phyloP scores from a whole-genome alignment of 2,329 filamentous ascomycete species.

The Pseudohalonectria lignicola region DNA sequence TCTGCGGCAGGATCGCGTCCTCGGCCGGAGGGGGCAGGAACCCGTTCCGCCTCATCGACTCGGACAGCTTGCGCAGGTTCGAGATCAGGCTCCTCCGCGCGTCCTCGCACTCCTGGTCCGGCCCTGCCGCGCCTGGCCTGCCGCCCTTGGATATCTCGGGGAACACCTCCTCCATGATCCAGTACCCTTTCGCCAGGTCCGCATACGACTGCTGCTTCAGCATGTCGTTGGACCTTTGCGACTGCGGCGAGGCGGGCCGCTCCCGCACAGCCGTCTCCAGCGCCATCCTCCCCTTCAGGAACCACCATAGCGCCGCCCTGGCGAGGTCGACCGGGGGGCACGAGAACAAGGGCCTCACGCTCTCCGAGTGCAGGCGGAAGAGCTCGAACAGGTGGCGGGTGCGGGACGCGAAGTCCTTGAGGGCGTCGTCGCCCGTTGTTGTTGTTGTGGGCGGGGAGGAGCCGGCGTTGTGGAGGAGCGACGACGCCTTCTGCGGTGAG shows the following conservation, averaged over 20 bases:
- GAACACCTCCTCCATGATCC: conserved; percentile 54
- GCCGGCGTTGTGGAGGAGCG: conserved; percentile 29
- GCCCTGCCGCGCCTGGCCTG: conserved; percentile 17
- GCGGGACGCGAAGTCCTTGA: conserved; percentile 58
- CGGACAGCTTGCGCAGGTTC: conserved; percentile 60
- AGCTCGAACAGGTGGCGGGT: conserved; percentile 65
- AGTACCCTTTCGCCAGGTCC: conserved; percentile 76
- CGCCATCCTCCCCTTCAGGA: conserved; percentile 66
- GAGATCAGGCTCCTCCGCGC: conserved; percentile 46
- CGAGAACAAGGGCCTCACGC: conserved; percentile 52
- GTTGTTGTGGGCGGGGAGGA: no score
- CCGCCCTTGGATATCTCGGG: conserved; percentile 33
- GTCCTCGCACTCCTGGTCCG: conserved; percentile 35
- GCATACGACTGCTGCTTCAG: conserved; percentile 68
- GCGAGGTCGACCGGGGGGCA: conserved; percentile 58
- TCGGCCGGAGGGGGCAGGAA: conserved; percentile 66
- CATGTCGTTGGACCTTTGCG: conserved; percentile 40
- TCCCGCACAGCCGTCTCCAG: conserved; percentile 64
- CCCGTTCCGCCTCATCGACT: conserved; percentile 77
- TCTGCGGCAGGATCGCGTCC: conserved; percentile 59
- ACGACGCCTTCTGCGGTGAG: conserved; percentile 15
- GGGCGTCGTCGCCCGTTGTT: conserved; percentile 50
- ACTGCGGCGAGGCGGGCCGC: conserved; percentile 32
- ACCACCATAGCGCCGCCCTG: conserved; percentile 78
- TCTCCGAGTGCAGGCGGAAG: conserved; percentile 69